Evolutionary conservation across 106 monocot genomes (phyloP).

Genomic region (Agapanthus africanus): DNA sequence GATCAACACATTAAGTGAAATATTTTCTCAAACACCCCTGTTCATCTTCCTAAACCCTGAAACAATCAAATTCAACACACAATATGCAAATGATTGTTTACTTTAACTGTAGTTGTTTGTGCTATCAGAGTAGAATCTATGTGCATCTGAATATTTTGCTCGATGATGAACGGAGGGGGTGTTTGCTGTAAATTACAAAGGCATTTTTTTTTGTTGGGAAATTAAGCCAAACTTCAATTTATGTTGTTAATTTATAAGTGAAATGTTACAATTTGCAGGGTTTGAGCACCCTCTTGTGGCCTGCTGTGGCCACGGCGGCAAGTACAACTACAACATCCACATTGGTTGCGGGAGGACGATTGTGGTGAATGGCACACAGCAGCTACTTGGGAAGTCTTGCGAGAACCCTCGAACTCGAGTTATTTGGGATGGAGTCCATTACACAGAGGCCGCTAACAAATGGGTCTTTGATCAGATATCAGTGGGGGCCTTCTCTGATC

Average conservation of each 20-base stretch:
- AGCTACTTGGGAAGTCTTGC: constrained; percentile 35
- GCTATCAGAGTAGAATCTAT: too few species aligned
- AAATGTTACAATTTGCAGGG: constrained; percentile 19
- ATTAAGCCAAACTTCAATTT: background rate
- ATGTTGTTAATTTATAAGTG: background rate
- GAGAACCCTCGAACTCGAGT: constrained; percentile 22
- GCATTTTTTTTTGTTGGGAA: background rate
- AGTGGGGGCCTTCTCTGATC: constrained; percentile 36
- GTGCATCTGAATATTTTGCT: too few species aligned
- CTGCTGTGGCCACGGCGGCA: constrained; percentile 55
- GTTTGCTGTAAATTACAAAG: background rate
- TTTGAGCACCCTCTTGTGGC: constrained; percentile 41
- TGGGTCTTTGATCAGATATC: constrained; percentile 45
- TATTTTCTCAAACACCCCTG: background rate
- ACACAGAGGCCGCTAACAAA: constrained; percentile 54
- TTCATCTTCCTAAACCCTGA: too few species aligned
- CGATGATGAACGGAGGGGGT: too few species aligned
- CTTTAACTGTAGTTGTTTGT: too few species aligned
- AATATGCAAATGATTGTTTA: too few species aligned
- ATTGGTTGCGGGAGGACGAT: constrained; percentile 26
- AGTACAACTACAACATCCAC: constrained; percentile 36
- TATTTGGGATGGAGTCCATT: constrained; percentile 57
- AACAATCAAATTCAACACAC: too few species aligned
- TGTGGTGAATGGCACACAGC: constrained; percentile 28
- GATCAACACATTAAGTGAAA: background rate